Base-by-base conservation (phyloP, 495 filamentous ascomycete species). In the Clohesyomyces aquaticus region DNA sequence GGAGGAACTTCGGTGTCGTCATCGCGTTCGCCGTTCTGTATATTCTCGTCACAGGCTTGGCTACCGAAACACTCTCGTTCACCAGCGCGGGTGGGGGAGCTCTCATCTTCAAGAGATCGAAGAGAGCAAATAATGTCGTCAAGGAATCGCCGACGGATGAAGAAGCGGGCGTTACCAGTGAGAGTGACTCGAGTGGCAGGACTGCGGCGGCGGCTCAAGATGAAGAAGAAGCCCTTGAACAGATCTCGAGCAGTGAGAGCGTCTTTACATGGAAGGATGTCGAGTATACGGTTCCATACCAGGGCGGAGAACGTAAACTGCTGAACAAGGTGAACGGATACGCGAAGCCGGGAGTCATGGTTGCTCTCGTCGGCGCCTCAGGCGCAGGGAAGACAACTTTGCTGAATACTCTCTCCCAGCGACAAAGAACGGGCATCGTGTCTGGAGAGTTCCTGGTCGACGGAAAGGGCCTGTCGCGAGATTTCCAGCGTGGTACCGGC, bases 301-400 rank as follows among this genome's bases (percentile, higher is more conserved):
- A 85, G 42, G 87, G 87, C 46, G 87, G 85, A 55, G 82, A 88
- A 22, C 78, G 80, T 21, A 86, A 90, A 70, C 77, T 95, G 11
- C 81, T 95, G 35, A 87, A 93, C 68, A 77, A 80, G 10, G 82
- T 94, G 52, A 83, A 81, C 50, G 91, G 91, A 1, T 93, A 86
- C 71, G 90, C 85, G 19, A 93, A 91, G 73, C 91, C 91, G 0
- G 91, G 91, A 18, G 76, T 87, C 18, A 84, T 95, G 81, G 86
- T 89, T 45, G 91, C 91, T 4, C 74, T 93, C 22, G 91, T 95
- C 82, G 91, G 91, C 48, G 90, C 89, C 18, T 90, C 87, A 10
- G 91, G 91, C 49, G 91, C 91, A 19, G 91, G 90, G 29, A 93
- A 92, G 76, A 90, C 88, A 0, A 92, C 89, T 0, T 72, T 92